A percentile compares a stretch with the other conserved stretches of the same genome.
Conservation (phyloP, 2,329 filamentous ascomycete genomes). For the Myriosclerotinia scirpicola region DNA sequence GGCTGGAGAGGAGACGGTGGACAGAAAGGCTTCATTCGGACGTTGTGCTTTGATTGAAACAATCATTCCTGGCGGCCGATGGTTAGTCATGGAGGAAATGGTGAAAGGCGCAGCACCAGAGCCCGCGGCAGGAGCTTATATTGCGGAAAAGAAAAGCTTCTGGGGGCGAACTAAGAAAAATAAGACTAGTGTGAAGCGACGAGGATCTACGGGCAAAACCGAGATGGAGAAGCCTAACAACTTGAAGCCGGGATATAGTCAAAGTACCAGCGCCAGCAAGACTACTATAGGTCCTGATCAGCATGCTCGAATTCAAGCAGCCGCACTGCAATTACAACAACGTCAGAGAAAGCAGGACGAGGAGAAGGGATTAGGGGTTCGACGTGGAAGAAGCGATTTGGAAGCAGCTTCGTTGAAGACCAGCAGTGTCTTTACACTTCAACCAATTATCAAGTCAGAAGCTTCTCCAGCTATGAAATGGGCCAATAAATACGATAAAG, state of each 20-base stretch:
- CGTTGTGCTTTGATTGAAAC: conserved; percentile 92
- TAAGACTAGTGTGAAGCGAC: conserved; percentile 58
- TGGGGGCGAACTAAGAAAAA: conserved; percentile 81
- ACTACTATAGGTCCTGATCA: conserved; percentile 86
- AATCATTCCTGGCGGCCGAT: conserved; percentile 73
- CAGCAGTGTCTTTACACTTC: conserved; percentile 84
- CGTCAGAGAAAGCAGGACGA: conserved; percentile 72
- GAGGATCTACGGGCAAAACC: conserved; percentile 69
- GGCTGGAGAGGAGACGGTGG: conserved; percentile 80
- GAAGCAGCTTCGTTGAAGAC: conserved; percentile 69
- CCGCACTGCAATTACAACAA: conserved; percentile 78
- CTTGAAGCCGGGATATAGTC: conserved; percentile 43
- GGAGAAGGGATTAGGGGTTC: conserved; percentile 43
- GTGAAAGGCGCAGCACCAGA: conserved; percentile 89
- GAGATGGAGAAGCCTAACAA: conserved; percentile 49
- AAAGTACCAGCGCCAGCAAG: conserved; percentile 60
- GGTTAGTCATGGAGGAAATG: conserved; percentile 96
- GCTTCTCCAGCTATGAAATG: conserved; percentile 95
- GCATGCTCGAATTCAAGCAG: conserved; percentile 88
- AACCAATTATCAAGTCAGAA: conserved; percentile 79
- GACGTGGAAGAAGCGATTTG: conserved; percentile 56
- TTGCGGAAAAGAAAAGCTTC: conserved; percentile 92
- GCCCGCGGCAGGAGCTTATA: conserved; percentile 80
- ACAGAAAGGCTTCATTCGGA: conserved; percentile 89
- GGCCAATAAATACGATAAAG: conserved; percentile 93